Percentiles rank a stretch among this genome's conserved stretches.
phyloP scores from a whole-genome alignment of 805 yeast species.

The Schwanniomyces pseudopolymorphus region DNA sequence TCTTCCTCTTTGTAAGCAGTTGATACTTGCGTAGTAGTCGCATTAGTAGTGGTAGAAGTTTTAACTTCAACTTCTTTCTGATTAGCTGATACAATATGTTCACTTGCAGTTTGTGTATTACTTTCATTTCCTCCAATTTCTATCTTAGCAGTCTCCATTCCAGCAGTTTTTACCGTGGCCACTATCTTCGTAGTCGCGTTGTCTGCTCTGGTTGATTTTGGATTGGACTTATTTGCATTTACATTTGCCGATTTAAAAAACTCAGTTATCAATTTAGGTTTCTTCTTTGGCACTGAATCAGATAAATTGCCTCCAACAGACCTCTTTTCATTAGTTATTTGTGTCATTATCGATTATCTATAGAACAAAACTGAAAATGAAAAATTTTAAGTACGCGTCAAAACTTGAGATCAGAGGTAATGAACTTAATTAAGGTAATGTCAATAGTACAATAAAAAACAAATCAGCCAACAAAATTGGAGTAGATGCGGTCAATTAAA shows the following conservation, averaged over 20 bases:
- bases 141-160: background rate
- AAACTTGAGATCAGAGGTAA: too few relatives aligned
- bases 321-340: background rate
- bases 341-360: background rate
- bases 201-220: background rate
- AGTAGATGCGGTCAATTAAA: too few relatives aligned
- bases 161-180: background rate
- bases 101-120: background rate
- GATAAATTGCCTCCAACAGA: background rate
- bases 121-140: too few relatives aligned
- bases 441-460: too few relatives aligned
- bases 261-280: slow-evolving; percentile 17
- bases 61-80: background rate
- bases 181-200: background rate
- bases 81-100: background rate
- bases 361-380: too few relatives aligned
- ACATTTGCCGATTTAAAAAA: slow-evolving; percentile 10
- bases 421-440: too few relatives aligned
- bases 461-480: too few relatives aligned
- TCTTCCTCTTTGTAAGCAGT: slow-evolving; percentile 4
- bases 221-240: background rate
- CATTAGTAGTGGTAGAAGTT: too few relatives aligned
- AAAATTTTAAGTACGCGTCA: too few relatives aligned
- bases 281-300: background rate
- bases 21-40: too few relatives aligned